A percentile compares a stretch with the other conserved stretches of the same genome.
These are phyloP conservation scores for Cicer cuneatum DNA, from an alignment of 306 rosid species.

Conservation along the genomic window DNA sequence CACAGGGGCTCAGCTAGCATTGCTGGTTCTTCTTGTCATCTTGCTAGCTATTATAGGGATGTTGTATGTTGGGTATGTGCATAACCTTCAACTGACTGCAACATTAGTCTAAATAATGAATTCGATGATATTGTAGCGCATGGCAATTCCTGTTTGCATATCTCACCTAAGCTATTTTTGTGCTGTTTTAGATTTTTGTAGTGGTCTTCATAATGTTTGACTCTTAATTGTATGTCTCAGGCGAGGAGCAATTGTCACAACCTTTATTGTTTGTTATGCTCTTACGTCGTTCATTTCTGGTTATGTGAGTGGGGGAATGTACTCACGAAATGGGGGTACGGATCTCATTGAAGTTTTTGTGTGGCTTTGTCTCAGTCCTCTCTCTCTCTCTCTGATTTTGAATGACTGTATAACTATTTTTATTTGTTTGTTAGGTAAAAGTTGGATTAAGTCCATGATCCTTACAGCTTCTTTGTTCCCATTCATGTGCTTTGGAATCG, in stretches of 20 bases:
- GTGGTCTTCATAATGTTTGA: slow-evolving; percentile 19
- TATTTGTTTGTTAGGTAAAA: slow-evolving; percentile 69
- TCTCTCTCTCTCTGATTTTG: slow-evolving; percentile 6
- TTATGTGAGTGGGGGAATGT: slow-evolving; percentile 98
- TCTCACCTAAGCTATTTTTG: slow-evolving; percentile 14
- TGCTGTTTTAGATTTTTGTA: not conserved
- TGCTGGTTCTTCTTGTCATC: slow-evolving; percentile 94
- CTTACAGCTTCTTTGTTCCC: slow-evolving; percentile 98
- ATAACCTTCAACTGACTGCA: slow-evolving; percentile 32
- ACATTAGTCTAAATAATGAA: slow-evolving; percentile 21
- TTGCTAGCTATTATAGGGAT: slow-evolving; percentile 93
- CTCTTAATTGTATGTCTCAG: slow-evolving; percentile 52
- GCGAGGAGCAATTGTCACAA: slow-evolving; percentile 98
- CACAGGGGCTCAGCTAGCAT: slow-evolving; percentile 94
- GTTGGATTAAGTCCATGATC: slow-evolving; percentile 97
- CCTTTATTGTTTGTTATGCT: slow-evolving; percentile 97
- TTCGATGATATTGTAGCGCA: not conserved
- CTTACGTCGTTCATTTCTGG: slow-evolving; percentile 99
- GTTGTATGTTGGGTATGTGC: slow-evolving; percentile 80
- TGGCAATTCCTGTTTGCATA: slow-evolving; percentile 32
- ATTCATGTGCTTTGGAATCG: slow-evolving; percentile 97
- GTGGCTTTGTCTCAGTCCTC: slow-evolving; percentile 37
- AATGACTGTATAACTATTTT: slow-evolving; percentile 24
- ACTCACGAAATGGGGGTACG: slow-evolving; percentile 94
- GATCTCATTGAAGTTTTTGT: slow-evolving; percentile 31